Evolutionary conservation across 108 stramenopile genomes (phyloP).

Genomic region (Nitzschia palea): DNA sequence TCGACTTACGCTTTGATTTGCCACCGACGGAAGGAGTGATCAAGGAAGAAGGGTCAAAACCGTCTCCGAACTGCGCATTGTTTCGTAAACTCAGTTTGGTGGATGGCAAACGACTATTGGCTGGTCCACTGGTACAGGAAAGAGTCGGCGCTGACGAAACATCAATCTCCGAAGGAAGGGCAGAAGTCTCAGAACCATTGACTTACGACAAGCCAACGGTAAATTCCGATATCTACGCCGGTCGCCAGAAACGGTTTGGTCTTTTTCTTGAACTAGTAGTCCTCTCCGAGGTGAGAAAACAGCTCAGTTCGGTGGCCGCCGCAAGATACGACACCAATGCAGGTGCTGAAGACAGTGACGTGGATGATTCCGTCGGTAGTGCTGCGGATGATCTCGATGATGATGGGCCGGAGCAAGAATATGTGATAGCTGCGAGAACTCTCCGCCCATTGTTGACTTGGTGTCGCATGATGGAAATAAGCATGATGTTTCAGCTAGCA

Average conservation of each 20-base stretch:
- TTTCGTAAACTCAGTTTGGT: constrained; percentile 67
- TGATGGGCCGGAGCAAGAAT: constrained; percentile 56
- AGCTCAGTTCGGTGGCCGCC: constrained; percentile 66
- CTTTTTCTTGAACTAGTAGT: constrained; percentile 67
- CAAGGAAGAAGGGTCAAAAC: constrained; percentile 66
- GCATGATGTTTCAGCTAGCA: constrained; percentile 50
- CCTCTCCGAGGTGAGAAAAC: constrained; percentile 63
- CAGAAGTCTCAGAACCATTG: background rate
- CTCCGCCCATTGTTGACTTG: constrained; percentile 71
- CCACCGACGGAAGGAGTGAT: constrained; percentile 80
- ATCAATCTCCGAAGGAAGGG: background rate
- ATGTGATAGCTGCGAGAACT: constrained; percentile 57
- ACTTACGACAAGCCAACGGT: background rate
- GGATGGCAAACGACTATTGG: constrained; percentile 15
- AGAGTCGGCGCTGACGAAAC: background rate
- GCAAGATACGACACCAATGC: constrained; percentile 45
- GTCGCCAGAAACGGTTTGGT: constrained; percentile 39
- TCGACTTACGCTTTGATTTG: constrained; percentile 72
- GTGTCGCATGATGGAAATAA: constrained; percentile 69
- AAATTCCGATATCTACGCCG: too few species aligned
- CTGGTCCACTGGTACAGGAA: background rate
- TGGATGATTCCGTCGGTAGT: constrained; percentile 53
- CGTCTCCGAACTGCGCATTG: constrained; percentile 77
- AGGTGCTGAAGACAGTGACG: constrained; percentile 21
- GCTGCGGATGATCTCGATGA: constrained; percentile 47